Base-by-base conservation (phyloP, 2,329 filamentous ascomycete genomes). In the Penicillium sp. region DNA sequence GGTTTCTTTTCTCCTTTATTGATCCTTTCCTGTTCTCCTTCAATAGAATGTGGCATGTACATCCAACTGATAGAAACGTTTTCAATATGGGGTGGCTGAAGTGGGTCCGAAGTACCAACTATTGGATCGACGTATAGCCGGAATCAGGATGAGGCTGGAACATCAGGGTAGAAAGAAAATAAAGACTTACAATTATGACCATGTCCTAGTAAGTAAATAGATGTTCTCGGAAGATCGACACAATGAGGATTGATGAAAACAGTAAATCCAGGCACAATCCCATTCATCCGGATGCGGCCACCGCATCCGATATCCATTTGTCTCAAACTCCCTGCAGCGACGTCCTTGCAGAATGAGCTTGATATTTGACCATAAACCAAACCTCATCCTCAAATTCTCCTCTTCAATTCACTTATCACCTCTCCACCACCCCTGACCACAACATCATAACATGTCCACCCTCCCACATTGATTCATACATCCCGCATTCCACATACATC, bases 261-360 rank as follows among this genome's bases (percentile, higher is more conserved):
- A 57, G 55, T 27, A n/a, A 55, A 58, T 55, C 45, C 58, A 59
- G 50, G 52, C 45, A 62, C 57, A 54, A 60, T 57, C n/a, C 37
- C 60, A 63, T 60, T 61, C 55, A 61, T 58, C 64, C 64, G 64
- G 61, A 66, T 64, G 62, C 63, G 60, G 56, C 29, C 8, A 23
- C 45, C 55, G 61, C 58, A 61, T 60, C 54, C 59, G 60, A 61
- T 55, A 55, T 60, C 55, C 44, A 55, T 52, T 57, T 64, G 62
- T 66, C 62, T 66, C 59, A 66, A 56, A 37, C 61, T 65, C 64
- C 63, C 60, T 66, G 60, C 62, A 61, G 59, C 50, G 39, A n/a
- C 45, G 54, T 62, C 62, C 63, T 65, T 65, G 61, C 60, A 64
- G 59, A 59, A 55, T 52, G 51, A 57, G 53, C 59, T 54, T 54